Evolutionary conservation across 2,329 filamentous ascomycete genomes (phyloP).

Genomic region (Simplicillium aogashimaense): DNA sequence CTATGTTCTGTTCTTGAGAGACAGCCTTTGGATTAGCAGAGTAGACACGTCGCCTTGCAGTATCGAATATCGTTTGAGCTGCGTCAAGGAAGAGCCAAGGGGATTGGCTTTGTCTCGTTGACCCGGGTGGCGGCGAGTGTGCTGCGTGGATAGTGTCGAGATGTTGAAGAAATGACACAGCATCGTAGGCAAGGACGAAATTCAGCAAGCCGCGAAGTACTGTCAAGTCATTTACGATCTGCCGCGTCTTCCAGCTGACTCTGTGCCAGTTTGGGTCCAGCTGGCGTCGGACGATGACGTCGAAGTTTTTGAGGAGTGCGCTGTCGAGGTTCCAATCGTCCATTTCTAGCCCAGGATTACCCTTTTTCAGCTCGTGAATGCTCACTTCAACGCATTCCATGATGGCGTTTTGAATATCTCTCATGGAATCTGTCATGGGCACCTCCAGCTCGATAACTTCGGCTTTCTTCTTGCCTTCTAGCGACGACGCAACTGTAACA

Average conservation of each 20-base stretch:
- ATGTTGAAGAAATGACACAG: slow-evolving; percentile 84
- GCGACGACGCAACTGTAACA: slow-evolving; percentile 74
- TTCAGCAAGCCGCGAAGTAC: slow-evolving; percentile 77
- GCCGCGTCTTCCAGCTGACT: slow-evolving; percentile 87
- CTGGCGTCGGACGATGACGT: slow-evolving; percentile 77
- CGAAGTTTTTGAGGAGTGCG: slow-evolving; percentile 85
- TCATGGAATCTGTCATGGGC: slow-evolving; percentile 91
- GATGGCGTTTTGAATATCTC: slow-evolving; percentile 84
- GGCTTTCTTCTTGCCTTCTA: slow-evolving; percentile 87
- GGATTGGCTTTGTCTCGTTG: slow-evolving; percentile 78
- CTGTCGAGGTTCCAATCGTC: slow-evolving; percentile 96
- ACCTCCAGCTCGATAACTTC: slow-evolving; percentile 97
- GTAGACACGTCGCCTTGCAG: slow-evolving; percentile 81
- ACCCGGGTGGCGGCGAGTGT: slow-evolving; percentile 79
- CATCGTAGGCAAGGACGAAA: slow-evolving; percentile 74
- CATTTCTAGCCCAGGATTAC: slow-evolving; percentile 83
- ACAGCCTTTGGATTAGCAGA: slow-evolving; percentile 52
- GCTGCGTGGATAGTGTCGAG: slow-evolving; percentile 90
- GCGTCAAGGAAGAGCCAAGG: slow-evolving; percentile 96
- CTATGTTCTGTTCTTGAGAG: slow-evolving; percentile 33
- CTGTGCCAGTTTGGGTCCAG: slow-evolving; percentile 96
- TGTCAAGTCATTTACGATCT: slow-evolving; percentile 84
- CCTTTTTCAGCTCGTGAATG: slow-evolving; percentile 86
- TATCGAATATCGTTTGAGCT: slow-evolving; percentile 87
- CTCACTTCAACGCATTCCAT: slow-evolving; percentile 94